Evolutionary conservation across 2,329 filamentous ascomycete species (phyloP).

Genomic region (Aspergillus tubingensis): DNA sequence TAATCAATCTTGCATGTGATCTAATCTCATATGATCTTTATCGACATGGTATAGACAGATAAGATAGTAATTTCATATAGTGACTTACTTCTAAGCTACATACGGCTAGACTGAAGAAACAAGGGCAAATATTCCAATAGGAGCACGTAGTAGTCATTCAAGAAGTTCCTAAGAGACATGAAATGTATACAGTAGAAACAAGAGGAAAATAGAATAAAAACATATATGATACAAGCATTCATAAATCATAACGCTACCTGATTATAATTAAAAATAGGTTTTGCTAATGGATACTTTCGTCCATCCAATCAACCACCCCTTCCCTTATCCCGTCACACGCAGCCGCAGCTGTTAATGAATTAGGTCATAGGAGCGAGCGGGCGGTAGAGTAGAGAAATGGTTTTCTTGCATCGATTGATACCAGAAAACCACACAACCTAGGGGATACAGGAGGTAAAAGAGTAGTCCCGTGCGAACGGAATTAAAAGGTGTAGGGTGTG

Average conservation of each 20-base stretch:
- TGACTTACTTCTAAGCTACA: too few species aligned
- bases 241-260: slow-evolving; percentile 27
- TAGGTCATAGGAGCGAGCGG: slow-evolving; percentile 1
- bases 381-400: not conserved
- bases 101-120: too few species aligned
- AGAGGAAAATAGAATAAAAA: not conserved
- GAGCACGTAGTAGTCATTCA: not conserved
- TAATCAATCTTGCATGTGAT: too few species aligned
- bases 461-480: not conserved
- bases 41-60: too few species aligned
- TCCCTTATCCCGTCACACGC: not conserved
- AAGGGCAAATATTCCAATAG: too few species aligned
- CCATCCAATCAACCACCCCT: not conserved
- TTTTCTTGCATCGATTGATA: not conserved
- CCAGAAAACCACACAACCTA: not conserved
- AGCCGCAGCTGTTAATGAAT: not conserved
- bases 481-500: too few species aligned
- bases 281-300: slow-evolving; percentile 13
- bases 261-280: slow-evolving; percentile 25
- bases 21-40: too few species aligned
- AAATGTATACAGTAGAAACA: not conserved
- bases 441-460: not conserved
- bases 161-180: not conserved
- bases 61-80: too few species aligned
- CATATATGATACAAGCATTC: slow-evolving; percentile 18